Evolutionary conservation across 2,329 filamentous ascomycete genomes (phyloP).

Genomic region (Epichloe gansuensis): DNA sequence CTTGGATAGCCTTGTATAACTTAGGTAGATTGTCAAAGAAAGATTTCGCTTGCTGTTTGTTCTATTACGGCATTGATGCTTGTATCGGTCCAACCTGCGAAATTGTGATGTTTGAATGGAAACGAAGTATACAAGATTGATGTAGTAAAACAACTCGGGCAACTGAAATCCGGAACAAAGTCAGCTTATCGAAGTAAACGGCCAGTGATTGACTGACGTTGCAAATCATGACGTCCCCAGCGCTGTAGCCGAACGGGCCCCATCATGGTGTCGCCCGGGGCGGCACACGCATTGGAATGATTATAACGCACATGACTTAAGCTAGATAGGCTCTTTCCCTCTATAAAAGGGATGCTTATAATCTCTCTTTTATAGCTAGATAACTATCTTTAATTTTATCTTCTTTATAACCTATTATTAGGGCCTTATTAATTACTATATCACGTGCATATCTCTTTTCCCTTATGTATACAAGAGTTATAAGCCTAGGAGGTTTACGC

Average conservation of each 20-base stretch:
- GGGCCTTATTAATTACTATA: too few relatives aligned
- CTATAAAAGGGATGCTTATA: too few relatives aligned
- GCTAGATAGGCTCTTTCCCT: too few relatives aligned
- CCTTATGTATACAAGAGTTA: too few relatives aligned
- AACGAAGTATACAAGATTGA: not conserved
- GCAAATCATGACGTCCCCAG: not conserved
- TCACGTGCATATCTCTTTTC: too few relatives aligned
- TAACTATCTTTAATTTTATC: too few relatives aligned
- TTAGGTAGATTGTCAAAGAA: slow-evolving; percentile 7
- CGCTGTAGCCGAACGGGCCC: not conserved
- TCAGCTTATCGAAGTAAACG: not conserved
- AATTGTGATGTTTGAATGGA: not conserved
- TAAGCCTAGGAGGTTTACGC: too few relatives aligned
- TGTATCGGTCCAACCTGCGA: not conserved
- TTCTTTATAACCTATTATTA: too few relatives aligned
- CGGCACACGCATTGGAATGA: too few relatives aligned
- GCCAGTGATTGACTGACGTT: not conserved
- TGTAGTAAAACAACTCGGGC: not conserved
- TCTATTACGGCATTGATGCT: not conserved
- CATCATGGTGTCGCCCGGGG: too few relatives aligned
- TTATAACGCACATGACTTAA: too few relatives aligned
- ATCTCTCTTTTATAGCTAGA: too few relatives aligned
- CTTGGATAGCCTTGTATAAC: slow-evolving; percentile 19
- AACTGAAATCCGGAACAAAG: not conserved
- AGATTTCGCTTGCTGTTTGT: not conserved